Evolutionary conservation across 169 alveolate species (phyloP).

Genomic region (Plasmodium vinckei): DNA sequence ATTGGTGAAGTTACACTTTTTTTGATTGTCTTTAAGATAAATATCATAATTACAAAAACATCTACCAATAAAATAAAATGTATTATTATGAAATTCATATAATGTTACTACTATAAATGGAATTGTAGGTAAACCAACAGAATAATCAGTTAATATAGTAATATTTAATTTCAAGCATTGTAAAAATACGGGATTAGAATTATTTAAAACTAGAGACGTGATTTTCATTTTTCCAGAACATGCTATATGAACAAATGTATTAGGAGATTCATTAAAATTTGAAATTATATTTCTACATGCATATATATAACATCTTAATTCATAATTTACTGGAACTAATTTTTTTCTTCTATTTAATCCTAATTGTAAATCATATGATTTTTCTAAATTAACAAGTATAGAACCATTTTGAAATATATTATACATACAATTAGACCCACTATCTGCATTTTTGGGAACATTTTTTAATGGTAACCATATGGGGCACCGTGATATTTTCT

Average conservation of each 20-base stretch:
- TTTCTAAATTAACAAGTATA: constrained; percentile 82
- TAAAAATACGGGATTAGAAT: constrained; percentile 86
- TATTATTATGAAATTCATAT: constrained; percentile 67
- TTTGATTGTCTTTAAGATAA: constrained; percentile 65
- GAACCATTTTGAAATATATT: constrained; percentile 82
- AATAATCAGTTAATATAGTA: constrained; percentile 71
- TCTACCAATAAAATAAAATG: constrained; percentile 74
- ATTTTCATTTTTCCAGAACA: constrained; percentile 86
- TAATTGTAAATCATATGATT: constrained; percentile 74
- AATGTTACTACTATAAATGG: constrained; percentile 69
- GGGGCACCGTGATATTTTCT: constrained; percentile 86
- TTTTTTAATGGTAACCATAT: constrained; percentile 89
- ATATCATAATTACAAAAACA: constrained; percentile 71
- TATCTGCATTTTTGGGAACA: constrained; percentile 76
- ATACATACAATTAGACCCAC: constrained; percentile 76
- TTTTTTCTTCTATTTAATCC: constrained; percentile 82
- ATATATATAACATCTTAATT: constrained; percentile 90
- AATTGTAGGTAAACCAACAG: constrained; percentile 71
- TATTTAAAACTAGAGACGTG: constrained; percentile 80
- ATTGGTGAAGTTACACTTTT: constrained; percentile 69
- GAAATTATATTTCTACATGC: constrained; percentile 85
- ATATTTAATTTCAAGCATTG: constrained; percentile 84
- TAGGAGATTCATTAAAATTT: constrained; percentile 83
- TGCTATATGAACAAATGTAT: constrained; percentile 85
- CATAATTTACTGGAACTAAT: constrained; percentile 86